Percentiles rank a stretch among this genome's conserved stretches.
Conservation (phyloP, 352 stramenopile genomes). For the Halophytophthora polymorphica region DNA sequence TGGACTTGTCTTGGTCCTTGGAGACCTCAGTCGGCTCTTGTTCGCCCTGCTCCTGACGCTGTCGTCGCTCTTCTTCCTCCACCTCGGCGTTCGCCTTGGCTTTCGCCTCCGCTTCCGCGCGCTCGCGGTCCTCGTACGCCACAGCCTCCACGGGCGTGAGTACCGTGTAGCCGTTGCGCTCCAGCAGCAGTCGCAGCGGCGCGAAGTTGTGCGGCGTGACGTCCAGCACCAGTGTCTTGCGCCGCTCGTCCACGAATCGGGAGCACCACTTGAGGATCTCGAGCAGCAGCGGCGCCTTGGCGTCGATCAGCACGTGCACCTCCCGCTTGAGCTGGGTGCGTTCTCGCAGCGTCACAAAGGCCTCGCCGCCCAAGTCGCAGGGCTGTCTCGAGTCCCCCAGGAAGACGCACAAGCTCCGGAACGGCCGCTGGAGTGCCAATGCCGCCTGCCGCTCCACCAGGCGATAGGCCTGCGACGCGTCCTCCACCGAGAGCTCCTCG, state of each 20-base stretch:
- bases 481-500: conserved; percentile 53
- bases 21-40: conserved; percentile 8
- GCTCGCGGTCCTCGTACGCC: conserved; percentile 24
- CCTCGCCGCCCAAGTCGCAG: conserved; percentile 47
- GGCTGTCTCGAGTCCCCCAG: conserved; percentile 51
- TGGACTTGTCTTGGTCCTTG: conserved; percentile 10
- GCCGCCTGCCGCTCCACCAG: conserved; percentile 50
- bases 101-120: conserved; percentile 17
- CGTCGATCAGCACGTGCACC: conserved; percentile 67
- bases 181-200: conserved; percentile 36
- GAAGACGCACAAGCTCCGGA: conserved; percentile 54
- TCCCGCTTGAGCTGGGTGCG: conserved; percentile 55
- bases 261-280: conserved; percentile 56
- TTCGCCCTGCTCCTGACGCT: conserved; percentile 19
- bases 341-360: conserved; percentile 46
- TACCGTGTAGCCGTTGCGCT: conserved; percentile 45
- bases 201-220: conserved; percentile 54
- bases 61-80: conserved; percentile 15
- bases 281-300: conserved; percentile 50
- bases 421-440: conserved; percentile 40
- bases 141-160: conserved; percentile 40
- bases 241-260: conserved; percentile 38
- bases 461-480: conserved; percentile 58
- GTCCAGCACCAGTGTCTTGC: conserved; percentile 56
- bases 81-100: conserved; percentile 21